phyloP scores from a whole-genome alignment of 768 basidiomycete genomes.

The Collybiopsis confluens region DNA sequence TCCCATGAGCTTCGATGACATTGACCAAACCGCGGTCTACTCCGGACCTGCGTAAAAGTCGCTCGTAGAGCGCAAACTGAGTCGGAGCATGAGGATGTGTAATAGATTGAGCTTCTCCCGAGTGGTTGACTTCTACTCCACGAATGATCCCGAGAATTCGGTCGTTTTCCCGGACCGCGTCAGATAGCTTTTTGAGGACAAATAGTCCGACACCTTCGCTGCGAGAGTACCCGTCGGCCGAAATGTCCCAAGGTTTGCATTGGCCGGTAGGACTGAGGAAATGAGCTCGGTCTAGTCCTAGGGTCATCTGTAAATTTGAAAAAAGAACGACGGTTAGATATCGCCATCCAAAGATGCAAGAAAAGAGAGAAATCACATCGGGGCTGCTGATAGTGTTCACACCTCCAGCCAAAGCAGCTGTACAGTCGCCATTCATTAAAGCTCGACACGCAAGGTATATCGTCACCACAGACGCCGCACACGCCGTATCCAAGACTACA shows the following conservation, averaged over 20 bases:
- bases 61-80: constrained; percentile 51
- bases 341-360: constrained; percentile 15
- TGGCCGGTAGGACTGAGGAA: constrained; percentile 65
- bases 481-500: constrained; percentile 68
- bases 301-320: constrained; percentile 56
- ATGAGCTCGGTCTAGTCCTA: constrained; percentile 64
- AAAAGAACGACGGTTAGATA: not conserved
- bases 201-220: constrained; percentile 69
- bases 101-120: constrained; percentile 60
- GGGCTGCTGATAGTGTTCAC: constrained; percentile 69
- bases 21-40: constrained; percentile 44
- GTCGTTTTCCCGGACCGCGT: constrained; percentile 66
- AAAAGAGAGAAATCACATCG: constrained; percentile 39
- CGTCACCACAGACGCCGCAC: constrained; percentile 66
- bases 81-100: constrained; percentile 68
- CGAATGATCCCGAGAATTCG: constrained; percentile 65
- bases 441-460: constrained; percentile 68
- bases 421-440: constrained; percentile 58
- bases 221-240: constrained; percentile 72
- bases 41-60: constrained; percentile 41
- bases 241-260: constrained; percentile 67
- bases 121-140: constrained; percentile 70
- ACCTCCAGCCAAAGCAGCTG: constrained; percentile 68
- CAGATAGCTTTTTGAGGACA: constrained; percentile 64
- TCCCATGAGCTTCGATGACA: constrained; percentile 73